A percentile compares a stretch with the other conserved stretches of the same genome.
Evolutionary conservation across 306 rosid species (phyloP).

Genomic region (Begonia masoniana): DNA sequence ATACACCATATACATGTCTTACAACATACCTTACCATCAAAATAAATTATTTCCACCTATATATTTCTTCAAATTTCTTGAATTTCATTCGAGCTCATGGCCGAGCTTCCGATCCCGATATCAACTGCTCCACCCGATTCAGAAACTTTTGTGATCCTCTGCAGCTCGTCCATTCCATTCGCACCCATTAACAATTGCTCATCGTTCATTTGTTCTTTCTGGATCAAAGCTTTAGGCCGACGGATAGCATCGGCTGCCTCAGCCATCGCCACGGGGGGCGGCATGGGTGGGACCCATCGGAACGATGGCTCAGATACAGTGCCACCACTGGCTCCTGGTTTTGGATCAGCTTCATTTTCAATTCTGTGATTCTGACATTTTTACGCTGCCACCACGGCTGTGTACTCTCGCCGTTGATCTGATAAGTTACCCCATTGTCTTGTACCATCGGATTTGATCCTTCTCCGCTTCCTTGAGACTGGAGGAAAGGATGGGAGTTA

Average conservation of each 20-base stretch:
- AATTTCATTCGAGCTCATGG: constrained; percentile 30
- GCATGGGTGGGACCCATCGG: constrained; percentile 94
- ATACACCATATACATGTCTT: too few relatives aligned
- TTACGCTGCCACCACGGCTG: constrained; percentile 58
- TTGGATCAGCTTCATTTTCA: constrained; percentile 36
- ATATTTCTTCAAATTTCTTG: constrained; percentile 25
- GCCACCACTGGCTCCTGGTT: constrained; percentile 21
- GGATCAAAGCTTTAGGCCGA: constrained; percentile 48
- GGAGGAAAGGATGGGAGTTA: constrained; percentile 29
- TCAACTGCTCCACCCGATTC: constrained; percentile 45
- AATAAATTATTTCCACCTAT: too few relatives aligned
- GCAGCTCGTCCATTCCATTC: constrained; percentile 29
- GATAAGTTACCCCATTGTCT: constrained; percentile 21
- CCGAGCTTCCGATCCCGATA: constrained; percentile 11
- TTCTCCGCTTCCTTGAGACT: constrained; percentile 31
- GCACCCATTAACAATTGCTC: constrained; percentile 27
- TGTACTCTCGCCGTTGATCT: constrained; percentile 30
- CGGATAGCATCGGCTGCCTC: constrained; percentile 89
- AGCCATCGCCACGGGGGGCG: constrained; percentile 69
- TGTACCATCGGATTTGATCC: constrained; percentile 22
- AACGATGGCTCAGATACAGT: constrained; percentile 26
- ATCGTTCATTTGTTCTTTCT: constrained; percentile 34
- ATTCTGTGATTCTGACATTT: constrained; percentile 53
- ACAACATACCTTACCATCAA: too few relatives aligned
- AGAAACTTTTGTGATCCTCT: constrained; percentile 22